These are phyloP conservation scores for Candida vartiovaarae DNA, from an alignment of 805 yeast species.

Conservation along the genomic window DNA sequence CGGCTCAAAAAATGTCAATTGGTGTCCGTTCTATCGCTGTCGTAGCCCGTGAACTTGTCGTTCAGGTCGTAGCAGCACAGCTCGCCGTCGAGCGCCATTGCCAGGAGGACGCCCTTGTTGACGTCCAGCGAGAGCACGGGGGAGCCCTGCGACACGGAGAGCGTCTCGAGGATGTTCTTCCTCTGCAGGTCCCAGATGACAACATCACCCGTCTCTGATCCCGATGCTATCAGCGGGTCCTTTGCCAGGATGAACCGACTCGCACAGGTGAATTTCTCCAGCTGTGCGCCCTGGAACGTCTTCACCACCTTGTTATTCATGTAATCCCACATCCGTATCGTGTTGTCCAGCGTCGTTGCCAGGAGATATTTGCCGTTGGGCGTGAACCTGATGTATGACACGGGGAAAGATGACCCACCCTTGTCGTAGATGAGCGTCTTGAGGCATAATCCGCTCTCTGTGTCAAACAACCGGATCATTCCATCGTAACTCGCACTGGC, in stretches of 20 bases:
- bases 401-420: slow-evolving; percentile 70
- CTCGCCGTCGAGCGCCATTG: slow-evolving; percentile 10
- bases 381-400: slow-evolving; percentile 62
- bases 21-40: slow-evolving; percentile 10
- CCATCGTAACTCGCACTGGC: slow-evolving; percentile 91
- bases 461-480: slow-evolving; percentile 78
- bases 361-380: slow-evolving; percentile 77
- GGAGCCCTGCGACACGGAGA: slow-evolving; percentile 4
- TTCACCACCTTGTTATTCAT: slow-evolving; percentile 74
- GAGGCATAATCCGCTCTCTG: slow-evolving; percentile 84
- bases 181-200: slow-evolving; percentile 64
- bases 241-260: slow-evolving; percentile 40
- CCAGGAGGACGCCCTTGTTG: slow-evolving; percentile 2
- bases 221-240: slow-evolving; percentile 46
- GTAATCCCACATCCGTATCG: slow-evolving; percentile 78
- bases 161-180: slow-evolving; percentile 34
- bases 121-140: slow-evolving; percentile 16
- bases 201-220: slow-evolving; percentile 49
- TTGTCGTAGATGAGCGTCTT: slow-evolving; percentile 82
- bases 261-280: slow-evolving; percentile 45
- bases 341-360: slow-evolving; percentile 77
- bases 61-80: background rate
- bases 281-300: slow-evolving; percentile 40
- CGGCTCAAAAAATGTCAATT: slow-evolving; percentile 1
- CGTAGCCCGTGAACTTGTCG: slow-evolving; percentile 3